Percentiles rank a stretch among this genome's conserved stretches.
These are phyloP conservation scores for Arthrobotrys sphaeroides DNA, from an alignment of 2,329 filamentous ascomycete species.

Conservation along the genomic window DNA sequence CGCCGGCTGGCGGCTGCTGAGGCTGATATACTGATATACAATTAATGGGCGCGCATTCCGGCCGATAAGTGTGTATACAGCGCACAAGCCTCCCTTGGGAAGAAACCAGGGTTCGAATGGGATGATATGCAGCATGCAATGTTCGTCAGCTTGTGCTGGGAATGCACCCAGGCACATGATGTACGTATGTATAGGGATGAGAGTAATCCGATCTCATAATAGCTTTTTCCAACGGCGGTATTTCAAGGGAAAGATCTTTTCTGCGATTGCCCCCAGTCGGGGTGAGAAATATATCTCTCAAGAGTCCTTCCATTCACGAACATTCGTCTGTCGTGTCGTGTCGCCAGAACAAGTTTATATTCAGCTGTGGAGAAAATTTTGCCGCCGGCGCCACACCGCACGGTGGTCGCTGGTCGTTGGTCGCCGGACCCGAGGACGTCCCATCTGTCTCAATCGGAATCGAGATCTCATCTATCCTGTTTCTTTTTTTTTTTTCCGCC, in stretches of 20 bases:
- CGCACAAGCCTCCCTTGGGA: not conserved
- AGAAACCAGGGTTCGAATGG: constrained; percentile 13
- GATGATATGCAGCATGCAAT: constrained; percentile 52
- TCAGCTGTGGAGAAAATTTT: constrained; percentile 22
- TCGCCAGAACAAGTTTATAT: constrained; percentile 7
- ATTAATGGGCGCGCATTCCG: not conserved
- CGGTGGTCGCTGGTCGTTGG: constrained; percentile 5
- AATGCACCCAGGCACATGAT: constrained; percentile 35
- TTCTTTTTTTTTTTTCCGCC: not conserved
- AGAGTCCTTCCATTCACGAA: no score
- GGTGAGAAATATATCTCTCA: not conserved
- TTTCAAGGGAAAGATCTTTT: not conserved
- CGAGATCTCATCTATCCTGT: not conserved
- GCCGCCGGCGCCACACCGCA: constrained; percentile 34
- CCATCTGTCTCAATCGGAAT: constrained; percentile 13
- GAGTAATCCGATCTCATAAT: constrained; percentile 6
- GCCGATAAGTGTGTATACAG: not conserved
- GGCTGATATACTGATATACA: constrained; percentile 3
- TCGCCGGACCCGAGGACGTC: constrained; percentile 6
- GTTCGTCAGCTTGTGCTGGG: constrained; percentile 36
- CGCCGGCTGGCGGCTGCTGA: not conserved
- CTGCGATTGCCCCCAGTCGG: not conserved
- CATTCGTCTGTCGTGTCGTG: not conserved
- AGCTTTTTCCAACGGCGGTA: not conserved
- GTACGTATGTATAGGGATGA: constrained; percentile 16